These are phyloP conservation scores for Xylaria scruposa DNA, from an alignment of 495 filamentous ascomycete species.

Conservation along the genomic window DNA sequence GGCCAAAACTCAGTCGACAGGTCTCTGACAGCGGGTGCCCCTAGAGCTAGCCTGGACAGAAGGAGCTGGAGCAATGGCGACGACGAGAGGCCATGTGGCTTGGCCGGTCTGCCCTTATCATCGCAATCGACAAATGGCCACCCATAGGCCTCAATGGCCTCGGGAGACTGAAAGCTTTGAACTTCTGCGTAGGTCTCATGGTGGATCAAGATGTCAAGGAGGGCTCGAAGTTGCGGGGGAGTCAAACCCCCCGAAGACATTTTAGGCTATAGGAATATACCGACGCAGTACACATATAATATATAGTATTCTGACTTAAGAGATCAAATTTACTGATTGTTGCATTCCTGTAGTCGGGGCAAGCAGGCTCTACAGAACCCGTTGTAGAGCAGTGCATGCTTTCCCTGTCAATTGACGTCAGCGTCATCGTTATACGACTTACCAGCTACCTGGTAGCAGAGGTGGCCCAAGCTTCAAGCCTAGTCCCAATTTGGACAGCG, in stretches of 20 bases:
- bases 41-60: slow-evolving; percentile 61
- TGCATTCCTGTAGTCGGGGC: background rate
- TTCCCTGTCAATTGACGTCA: slow-evolving; percentile 6
- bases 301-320: background rate
- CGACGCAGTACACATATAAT: background rate
- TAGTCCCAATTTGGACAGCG: background rate
- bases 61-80: slow-evolving; percentile 65
- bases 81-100: slow-evolving; percentile 41
- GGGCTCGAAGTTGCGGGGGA: slow-evolving; percentile 60
- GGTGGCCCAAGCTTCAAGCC: background rate
- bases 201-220: slow-evolving; percentile 72
- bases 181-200: slow-evolving; percentile 68
- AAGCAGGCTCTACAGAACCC: background rate
- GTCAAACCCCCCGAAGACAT: slow-evolving; percentile 44
- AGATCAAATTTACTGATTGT: background rate
- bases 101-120: slow-evolving; percentile 3
- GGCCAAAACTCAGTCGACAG: slow-evolving; percentile 65
- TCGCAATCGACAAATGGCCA: slow-evolving; percentile 54
- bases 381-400: background rate
- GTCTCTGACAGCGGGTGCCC: slow-evolving; percentile 63
- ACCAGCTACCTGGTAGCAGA: background rate
- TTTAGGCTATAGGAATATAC: background rate
- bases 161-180: slow-evolving; percentile 62
- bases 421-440: background rate
- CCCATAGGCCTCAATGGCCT: slow-evolving; percentile 62